Conservation (phyloP, 768 basidiomycete species). For the Russula griseocarnosa region DNA sequence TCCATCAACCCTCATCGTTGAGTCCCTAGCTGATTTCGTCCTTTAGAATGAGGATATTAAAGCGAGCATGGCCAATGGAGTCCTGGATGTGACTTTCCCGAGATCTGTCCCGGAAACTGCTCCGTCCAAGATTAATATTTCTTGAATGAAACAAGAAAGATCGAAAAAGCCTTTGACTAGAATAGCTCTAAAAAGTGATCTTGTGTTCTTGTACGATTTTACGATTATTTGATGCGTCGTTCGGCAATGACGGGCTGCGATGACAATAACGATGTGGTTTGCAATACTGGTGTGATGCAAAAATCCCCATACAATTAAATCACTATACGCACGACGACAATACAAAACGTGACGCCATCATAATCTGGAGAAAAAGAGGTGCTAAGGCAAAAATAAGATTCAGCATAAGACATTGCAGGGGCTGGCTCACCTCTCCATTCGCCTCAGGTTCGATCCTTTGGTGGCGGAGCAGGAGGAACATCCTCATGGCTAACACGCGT, state of each 20-base stretch:
- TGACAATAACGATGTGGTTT: neutral
- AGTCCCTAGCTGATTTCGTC: neutral
- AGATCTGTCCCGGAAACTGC: slow-evolving; percentile 22
- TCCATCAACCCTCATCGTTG: neutral
- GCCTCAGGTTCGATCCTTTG: slow-evolving; percentile 6
- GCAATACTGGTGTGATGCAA: neutral
- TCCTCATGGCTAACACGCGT: neutral
- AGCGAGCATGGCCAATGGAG: slow-evolving; percentile 34
- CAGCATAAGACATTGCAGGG: neutral
- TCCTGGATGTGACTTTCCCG: slow-evolving; percentile 34
- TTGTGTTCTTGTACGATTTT: slow-evolving; percentile 12
- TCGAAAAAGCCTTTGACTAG: neutral
- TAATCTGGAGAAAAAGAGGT: neutral
- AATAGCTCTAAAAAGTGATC: neutral
- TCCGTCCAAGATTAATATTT: slow-evolving; percentile 15
- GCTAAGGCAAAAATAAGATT: neutral
- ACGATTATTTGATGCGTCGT: neutral
- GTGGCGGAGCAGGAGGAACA: slow-evolving; percentile 5
- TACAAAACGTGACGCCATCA: neutral
- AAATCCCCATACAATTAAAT: neutral
- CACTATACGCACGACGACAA: neutral
- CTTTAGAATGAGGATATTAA: slow-evolving; percentile 33
- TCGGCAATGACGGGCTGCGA: neutral
- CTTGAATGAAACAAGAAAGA: neutral
- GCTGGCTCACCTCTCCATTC: slow-evolving; percentile 4